Base-by-base conservation (phyloP, 129 eudicot species). In the Chrysanthemum makinoi region DNA sequence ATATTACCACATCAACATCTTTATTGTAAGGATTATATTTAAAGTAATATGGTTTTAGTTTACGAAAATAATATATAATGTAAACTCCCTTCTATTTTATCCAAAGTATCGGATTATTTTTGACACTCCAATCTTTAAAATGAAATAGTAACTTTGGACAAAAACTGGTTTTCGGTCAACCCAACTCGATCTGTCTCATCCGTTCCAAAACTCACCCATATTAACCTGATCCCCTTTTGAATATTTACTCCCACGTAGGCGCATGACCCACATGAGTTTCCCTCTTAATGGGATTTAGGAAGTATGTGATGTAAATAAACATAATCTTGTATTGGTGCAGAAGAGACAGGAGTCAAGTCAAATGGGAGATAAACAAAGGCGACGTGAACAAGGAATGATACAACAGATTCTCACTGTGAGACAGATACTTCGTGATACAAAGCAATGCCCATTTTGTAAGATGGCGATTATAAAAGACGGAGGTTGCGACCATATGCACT, bases 371-470 rank as follows among this genome's bases (percentile, higher is more conserved):
- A 83, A 66, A 22, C 93, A 84, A 84, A 75, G 79, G 79, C 80
- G 30, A n/a, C 88, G 82, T 10, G 96, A 85, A 82, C 67, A 55
- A 44, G 91, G 79, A 44, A 82, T 90, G 96, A 90, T 90, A 18
- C 75, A 90, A 28, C 87, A 94, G 80, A 65, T 94, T 66, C 88
- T 84, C 64, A 94, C 91, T 65, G 76, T 87, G 52, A 82, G 73
- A 69, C 91, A 87, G 53, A 83, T 87, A 76, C 76, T 80, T 51
- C 85, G 89, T 67, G 85, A 77, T 80, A 86, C 96, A 62, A 87
- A 87, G 69, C 97, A 74, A 73, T 94, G 99, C 75, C 97, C 99
- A 55, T 75, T 86, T 60, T 94, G 99, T 81, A 94, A 94, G 66
- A 84, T 94, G 85, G 97, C 99, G 3, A 94, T 94, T 60, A 79